phyloP scores from a whole-genome alignment of 164 flowering plant genomes.

The Stephania cephalantha region DNA sequence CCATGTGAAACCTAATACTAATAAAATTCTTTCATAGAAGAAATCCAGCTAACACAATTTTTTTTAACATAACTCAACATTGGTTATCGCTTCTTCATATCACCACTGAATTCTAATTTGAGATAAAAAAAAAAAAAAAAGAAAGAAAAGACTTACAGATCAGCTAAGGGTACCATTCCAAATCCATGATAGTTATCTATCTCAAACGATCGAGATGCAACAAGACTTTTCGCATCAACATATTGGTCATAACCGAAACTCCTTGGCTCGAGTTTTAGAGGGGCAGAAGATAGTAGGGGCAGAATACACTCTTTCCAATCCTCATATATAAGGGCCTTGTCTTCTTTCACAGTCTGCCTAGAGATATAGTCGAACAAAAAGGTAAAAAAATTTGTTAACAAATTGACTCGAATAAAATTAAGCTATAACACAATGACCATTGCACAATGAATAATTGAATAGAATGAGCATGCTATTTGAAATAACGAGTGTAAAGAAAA shows the following conservation, averaged over 20 bases:
- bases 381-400: background rate
- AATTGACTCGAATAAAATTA: background rate
- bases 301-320: slow-evolving; percentile 87
- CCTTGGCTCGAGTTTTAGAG: slow-evolving; percentile 32
- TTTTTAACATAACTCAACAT: no score
- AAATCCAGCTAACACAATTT: background rate
- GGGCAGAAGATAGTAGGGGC: slow-evolving; percentile 45
- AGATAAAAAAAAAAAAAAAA: background rate
- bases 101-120: background rate
- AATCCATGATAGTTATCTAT: slow-evolving; percentile 85
- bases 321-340: slow-evolving; percentile 56
- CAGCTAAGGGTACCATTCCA: slow-evolving; percentile 98
- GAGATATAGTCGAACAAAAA: slow-evolving; percentile 19
- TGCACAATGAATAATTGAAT: background rate
- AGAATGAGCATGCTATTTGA: background rate
- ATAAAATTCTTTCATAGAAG: background rate
- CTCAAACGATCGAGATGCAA: slow-evolving; percentile 79
- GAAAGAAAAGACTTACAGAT: slow-evolving; percentile 55
- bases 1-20: no score
- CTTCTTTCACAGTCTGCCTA: slow-evolving; percentile 84
- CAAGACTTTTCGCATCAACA: slow-evolving; percentile 74
- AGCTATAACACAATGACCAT: background rate
- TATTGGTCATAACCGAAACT: slow-evolving; percentile 64
- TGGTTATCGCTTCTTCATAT: no score
- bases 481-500: background rate